Evolutionary conservation across 257 asterid species (phyloP).

Genomic region (Rehmannia glutinosa): DNA sequence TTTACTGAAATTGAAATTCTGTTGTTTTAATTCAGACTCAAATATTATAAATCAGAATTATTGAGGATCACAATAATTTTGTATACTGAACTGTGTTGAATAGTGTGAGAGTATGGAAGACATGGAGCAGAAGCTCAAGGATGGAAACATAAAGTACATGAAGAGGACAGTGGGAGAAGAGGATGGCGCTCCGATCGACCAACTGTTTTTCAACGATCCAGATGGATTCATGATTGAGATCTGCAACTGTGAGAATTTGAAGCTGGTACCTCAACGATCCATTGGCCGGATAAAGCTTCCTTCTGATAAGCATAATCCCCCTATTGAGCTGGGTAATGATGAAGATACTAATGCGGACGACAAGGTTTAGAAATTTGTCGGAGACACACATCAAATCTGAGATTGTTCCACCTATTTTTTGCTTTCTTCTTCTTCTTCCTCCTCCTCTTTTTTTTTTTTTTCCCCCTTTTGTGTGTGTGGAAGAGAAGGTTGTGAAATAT

Average conservation of each 20-base stretch:
- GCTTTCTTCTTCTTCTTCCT: no score
- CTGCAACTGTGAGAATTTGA: slow-evolving; percentile 68
- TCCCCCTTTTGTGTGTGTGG: no score
- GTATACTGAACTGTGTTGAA: background rate
- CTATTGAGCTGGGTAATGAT: slow-evolving; percentile 21
- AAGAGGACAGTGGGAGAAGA: slow-evolving; percentile 5
- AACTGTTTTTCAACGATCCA: slow-evolving; percentile 68
- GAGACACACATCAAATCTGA: no score
- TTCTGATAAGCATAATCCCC: slow-evolving; percentile 49
- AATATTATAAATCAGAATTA: no score
- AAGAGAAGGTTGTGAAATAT: no score
- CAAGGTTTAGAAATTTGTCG: no score
- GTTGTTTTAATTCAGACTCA: no score
- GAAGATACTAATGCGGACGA: no score
- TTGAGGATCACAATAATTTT: no score
- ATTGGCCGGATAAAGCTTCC: slow-evolving; percentile 52
- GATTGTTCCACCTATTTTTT: no score
- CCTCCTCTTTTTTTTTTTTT: no score
- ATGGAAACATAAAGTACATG: background rate
- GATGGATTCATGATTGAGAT: slow-evolving; percentile 85
- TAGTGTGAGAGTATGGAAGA: background rate
- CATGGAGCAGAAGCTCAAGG: background rate
- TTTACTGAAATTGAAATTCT: no score
- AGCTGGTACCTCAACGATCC: slow-evolving; percentile 51
- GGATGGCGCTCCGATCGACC: slow-evolving; percentile 44